Conservation (phyloP, 2,329 filamentous ascomycete species). For the Metarhizium sp. region DNA sequence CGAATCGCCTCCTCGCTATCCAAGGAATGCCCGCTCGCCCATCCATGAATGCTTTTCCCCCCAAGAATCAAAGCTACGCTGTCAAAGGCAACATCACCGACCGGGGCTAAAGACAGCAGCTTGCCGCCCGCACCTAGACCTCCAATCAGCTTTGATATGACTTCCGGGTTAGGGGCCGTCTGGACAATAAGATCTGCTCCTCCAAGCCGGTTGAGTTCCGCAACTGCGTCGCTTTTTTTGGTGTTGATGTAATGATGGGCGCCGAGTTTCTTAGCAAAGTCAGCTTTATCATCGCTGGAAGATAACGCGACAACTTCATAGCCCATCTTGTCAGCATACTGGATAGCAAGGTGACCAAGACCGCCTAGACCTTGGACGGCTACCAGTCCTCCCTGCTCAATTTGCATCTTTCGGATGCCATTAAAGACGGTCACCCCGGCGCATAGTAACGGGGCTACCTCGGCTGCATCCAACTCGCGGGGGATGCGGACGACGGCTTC, state of each 20-base stretch:
- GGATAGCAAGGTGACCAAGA: constrained; percentile 12
- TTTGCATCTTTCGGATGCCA: constrained; percentile 14
- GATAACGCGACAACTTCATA: constrained; percentile 56
- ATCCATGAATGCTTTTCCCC: too few relatives aligned
- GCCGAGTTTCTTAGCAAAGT: constrained; percentile 22
- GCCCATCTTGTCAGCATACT: constrained; percentile 52
- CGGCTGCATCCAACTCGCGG: constrained; percentile 28
- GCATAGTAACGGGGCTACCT: constrained; percentile 41
- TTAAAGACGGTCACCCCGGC: constrained; percentile 33
- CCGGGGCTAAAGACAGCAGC: too few relatives aligned
- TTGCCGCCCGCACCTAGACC: too few relatives aligned
- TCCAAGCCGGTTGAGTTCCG: too few relatives aligned
- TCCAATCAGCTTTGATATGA: too few relatives aligned
- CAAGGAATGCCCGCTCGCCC: too few relatives aligned
- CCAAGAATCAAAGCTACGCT: too few relatives aligned
- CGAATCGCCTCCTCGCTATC: too few relatives aligned
- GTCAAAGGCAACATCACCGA: too few relatives aligned
- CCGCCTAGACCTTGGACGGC: constrained; percentile 48
- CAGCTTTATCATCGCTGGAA: constrained; percentile 50
- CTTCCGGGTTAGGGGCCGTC: too few relatives aligned
- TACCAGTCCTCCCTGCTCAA: constrained; percentile 24
- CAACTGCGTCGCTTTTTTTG: not conserved
- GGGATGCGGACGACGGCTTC: constrained; percentile 36
- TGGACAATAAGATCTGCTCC: too few relatives aligned
- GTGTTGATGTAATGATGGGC: constrained; percentile 18